A percentile compares a stretch with the other conserved stretches of the same genome.
Conservation (phyloP, 2,329 filamentous ascomycete species). For the Knoxdaviesia capensis region DNA sequence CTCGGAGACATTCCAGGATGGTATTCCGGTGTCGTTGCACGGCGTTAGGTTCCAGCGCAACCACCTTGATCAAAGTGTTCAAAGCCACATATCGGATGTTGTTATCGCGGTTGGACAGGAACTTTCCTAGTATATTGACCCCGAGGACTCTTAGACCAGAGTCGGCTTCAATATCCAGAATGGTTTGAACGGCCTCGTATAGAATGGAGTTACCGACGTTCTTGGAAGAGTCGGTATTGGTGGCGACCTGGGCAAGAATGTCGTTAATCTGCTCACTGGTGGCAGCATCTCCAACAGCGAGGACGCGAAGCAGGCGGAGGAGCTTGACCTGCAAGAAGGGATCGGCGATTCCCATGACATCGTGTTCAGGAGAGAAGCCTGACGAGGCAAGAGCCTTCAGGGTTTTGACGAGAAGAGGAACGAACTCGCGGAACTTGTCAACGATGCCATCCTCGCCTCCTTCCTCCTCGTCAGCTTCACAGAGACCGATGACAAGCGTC, state of each 20-base stretch:
- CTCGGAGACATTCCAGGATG: slow-evolving; percentile 84
- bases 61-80: slow-evolving; percentile 94
- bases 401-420: slow-evolving; percentile 71
- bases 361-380: slow-evolving; percentile 92
- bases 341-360: slow-evolving; percentile 94
- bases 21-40: slow-evolving; percentile 95
- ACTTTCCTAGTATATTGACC: slow-evolving; percentile 96
- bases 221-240: slow-evolving; percentile 94
- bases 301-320: slow-evolving; percentile 61
- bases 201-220: slow-evolving; percentile 97
- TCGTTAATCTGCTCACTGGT: slow-evolving; percentile 98
- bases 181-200: slow-evolving; percentile 92
- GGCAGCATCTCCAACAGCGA: slow-evolving; percentile 68
- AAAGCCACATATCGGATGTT: slow-evolving; percentile 97
- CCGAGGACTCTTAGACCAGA: slow-evolving; percentile 84
- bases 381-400: slow-evolving; percentile 85
- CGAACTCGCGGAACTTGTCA: slow-evolving; percentile 74
- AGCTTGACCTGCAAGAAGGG: slow-evolving; percentile 97
- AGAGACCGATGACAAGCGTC: slow-evolving; percentile 78
- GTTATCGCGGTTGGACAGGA: slow-evolving; percentile 95
- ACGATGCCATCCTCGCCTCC: slow-evolving; percentile 77
- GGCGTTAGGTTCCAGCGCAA: slow-evolving; percentile 92
- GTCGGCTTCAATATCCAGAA: slow-evolving; percentile 94
- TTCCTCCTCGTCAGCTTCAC: slow-evolving; percentile 85
- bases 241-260: slow-evolving; percentile 90